Conservation (phyloP, 2,329 filamentous ascomycete species). For the Aphanoascus verrucosus region DNA sequence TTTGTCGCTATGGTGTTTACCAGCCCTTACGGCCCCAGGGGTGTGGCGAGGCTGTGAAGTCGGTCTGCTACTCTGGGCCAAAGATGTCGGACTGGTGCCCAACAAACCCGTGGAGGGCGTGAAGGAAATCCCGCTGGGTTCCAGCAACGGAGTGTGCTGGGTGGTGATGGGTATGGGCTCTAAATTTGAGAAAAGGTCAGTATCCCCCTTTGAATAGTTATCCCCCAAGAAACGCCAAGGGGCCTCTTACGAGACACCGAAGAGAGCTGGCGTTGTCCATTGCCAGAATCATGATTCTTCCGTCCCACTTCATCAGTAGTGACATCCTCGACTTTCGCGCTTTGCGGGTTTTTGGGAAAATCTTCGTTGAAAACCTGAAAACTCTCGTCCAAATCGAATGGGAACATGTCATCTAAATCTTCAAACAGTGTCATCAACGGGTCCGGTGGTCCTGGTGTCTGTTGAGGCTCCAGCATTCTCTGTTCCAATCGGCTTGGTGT, state of each 20-base stretch:
- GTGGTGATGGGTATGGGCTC: constrained; percentile 3
- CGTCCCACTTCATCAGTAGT: not conserved
- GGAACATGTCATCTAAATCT: not conserved
- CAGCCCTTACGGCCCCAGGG: not conserved
- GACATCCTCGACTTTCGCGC: not conserved
- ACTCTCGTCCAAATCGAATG: not conserved
- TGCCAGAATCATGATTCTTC: not conserved
- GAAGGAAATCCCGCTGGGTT: not conserved
- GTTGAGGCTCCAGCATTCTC: too few species aligned
- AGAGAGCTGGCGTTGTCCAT: not conserved
- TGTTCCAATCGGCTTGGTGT: too few species aligned
- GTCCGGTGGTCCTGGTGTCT: too few species aligned
- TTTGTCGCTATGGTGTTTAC: not conserved
- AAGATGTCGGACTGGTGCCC: not conserved
- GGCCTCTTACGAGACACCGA: not conserved
- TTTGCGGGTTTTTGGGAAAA: not conserved
- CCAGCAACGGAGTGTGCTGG: not conserved
- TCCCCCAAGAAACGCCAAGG: not conserved
- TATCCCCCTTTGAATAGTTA: not conserved
- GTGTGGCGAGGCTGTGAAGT: not conserved
- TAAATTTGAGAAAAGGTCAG: not conserved
- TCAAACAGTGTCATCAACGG: not conserved
- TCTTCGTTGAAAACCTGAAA: not conserved
- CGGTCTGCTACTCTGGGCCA: not conserved
- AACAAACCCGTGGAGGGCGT: not conserved